phyloP scores from a whole-genome alignment of 495 filamentous ascomycete species.

The Lasiosphaeria miniovina region DNA sequence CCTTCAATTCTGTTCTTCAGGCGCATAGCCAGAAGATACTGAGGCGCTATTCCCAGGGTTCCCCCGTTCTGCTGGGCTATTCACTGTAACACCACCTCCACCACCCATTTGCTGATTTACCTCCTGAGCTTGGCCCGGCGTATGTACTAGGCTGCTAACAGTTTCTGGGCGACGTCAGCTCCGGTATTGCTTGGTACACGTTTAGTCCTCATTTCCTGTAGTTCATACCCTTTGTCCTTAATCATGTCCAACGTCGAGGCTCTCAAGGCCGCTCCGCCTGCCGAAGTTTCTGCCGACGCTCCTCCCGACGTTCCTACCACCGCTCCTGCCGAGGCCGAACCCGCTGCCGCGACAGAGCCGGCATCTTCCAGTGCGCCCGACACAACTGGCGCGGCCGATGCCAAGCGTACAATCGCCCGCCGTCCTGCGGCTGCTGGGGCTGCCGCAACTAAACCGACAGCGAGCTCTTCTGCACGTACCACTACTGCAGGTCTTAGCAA shows the following conservation, averaged over 20 bases:
- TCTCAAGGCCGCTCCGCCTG: constrained; percentile 45
- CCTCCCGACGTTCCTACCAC: constrained; percentile 16
- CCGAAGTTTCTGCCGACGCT: constrained; percentile 21
- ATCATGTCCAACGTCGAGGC: constrained; percentile 23
- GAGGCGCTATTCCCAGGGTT: not conserved
- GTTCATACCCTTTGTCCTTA: not conserved
- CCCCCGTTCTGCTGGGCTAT: not conserved
- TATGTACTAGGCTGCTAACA: too few relatives aligned
- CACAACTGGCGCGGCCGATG: constrained; percentile 18
- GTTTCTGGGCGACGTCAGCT: too few relatives aligned
- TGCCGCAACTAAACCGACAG: constrained; percentile 37
- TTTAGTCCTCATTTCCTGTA: too few relatives aligned
- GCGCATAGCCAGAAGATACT: not conserved
- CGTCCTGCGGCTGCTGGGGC: constrained; percentile 16
- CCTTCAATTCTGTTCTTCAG: not conserved
- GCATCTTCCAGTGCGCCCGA: constrained; percentile 29
- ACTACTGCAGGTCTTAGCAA: constrained; percentile 33
- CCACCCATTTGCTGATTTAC: too few relatives aligned
- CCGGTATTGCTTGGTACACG: too few relatives aligned
- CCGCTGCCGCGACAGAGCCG: constrained; percentile 20
- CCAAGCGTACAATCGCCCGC: constrained; percentile 31
- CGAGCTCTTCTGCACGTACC: constrained; percentile 38
- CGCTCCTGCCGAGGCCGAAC: constrained; percentile 31
- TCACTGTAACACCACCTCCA: not conserved
- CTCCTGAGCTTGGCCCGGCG: too few relatives aligned